Evolutionary conservation across 768 basidiomycete genomes (phyloP), one percentile per base, ranked within the genome.

Genomic region (Leccinellum albellum): DNA sequence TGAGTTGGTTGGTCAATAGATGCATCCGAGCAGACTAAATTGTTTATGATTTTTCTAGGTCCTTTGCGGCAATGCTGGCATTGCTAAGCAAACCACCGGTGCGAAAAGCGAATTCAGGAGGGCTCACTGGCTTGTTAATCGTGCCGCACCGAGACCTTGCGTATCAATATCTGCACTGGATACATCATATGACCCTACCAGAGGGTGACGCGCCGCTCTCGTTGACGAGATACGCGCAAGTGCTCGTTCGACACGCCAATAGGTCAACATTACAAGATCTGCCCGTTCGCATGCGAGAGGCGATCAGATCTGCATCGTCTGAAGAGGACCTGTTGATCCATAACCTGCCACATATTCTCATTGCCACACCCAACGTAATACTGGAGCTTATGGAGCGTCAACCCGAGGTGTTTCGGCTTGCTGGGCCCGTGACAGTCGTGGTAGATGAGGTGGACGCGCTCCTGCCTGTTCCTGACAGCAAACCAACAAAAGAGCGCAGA

Each of bases 381-480:
- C 65, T 82, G 62, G 88, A 88, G 49, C 74, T 84, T 28, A 74
- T 81, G 24, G 69, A 78, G 40, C 64, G 69, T 53, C 78, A 82
- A 47, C 63, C 76, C 1, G 63, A 72, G 20, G 76, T 73, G 14
- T 68, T 89, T 20, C 75, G 76, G 53, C 58, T 88, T 49, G 62
- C 69, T 6, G 71, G 70, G 50, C 70, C 88, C 51, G 79, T 79
- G 14, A 80, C 79, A 2, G 78, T 91, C 48, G 83, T 85, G 33
- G 83, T 91, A 54, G 89, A 91, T 61, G 89, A 91, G 67, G 85
- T 83, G 48, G 90, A 91, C 64, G 87, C 85, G 68, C 73, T 91
- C 40, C 75, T 92, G 53, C 82, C 81, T 57, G 71, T 79, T 6
- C 80, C 85, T 20, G 44, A 4, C 8, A 50, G 69, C 66, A 57